Conservation (phyloP, 345 rosid genomes). For the Hevea brasiliensis region DNA sequence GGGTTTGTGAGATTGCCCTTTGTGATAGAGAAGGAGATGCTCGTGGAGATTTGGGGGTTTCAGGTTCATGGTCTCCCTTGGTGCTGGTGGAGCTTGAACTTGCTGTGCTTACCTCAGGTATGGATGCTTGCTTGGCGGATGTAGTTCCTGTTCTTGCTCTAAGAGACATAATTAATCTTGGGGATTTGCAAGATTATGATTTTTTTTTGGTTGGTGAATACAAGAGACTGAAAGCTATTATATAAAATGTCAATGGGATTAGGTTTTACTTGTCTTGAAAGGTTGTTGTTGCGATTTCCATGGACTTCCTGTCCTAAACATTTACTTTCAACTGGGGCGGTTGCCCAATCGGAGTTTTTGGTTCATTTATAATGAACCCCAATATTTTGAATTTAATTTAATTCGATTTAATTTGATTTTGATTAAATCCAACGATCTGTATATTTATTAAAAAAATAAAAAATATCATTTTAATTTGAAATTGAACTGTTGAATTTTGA, state of each 20-base stretch:
- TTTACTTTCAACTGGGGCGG: too few relatives aligned
- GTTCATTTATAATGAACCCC: too few relatives aligned
- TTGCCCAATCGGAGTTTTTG: too few relatives aligned
- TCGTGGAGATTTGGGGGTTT: conserved; percentile 37
- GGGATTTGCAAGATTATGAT: not conserved
- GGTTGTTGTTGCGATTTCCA: not conserved
- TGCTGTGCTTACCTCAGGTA: conserved; percentile 11
- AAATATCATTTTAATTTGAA: too few relatives aligned
- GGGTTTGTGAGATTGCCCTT: conserved; percentile 66
- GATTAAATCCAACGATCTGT: too few relatives aligned
- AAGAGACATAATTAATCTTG: not conserved
- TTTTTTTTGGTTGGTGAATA: not conserved
- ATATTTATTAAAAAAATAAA: too few relatives aligned
- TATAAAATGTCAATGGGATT: not conserved
- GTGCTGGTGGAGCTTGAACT: conserved; percentile 21
- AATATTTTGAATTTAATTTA: too few relatives aligned
- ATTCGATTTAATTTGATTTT: too few relatives aligned
- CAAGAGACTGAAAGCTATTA: not conserved
- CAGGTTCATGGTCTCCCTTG: conserved; percentile 22
- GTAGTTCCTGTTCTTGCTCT: conserved; percentile 39
- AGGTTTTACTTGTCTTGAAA: not conserved
- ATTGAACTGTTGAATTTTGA: too few relatives aligned
- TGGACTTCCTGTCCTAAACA: not conserved
- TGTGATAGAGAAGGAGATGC: conserved; percentile 48
- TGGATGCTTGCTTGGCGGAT: conserved; percentile 23